Base-by-base conservation (phyloP, 345 rosid species). In the Erysimum cheiranthoides region DNA sequence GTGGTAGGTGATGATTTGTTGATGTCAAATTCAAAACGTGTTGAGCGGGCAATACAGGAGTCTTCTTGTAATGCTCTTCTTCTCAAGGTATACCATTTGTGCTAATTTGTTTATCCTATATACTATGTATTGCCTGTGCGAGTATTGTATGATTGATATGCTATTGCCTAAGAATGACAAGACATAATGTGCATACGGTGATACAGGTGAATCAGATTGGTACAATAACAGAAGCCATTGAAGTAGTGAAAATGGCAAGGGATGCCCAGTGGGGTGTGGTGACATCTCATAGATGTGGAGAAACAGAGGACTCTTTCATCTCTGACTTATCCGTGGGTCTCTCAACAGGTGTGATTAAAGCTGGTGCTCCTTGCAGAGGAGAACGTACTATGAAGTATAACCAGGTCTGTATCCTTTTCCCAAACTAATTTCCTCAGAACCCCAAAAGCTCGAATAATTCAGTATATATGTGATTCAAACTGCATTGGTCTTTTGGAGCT, bases 331-430 rank as follows among this genome's bases (percentile, higher is more conserved):
- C 97, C 31, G 97, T 95, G 58, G 99, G 97, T 68, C 82, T 95
- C 40, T 83, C 87, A 40, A 81, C 94, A 4, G 95, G 92, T 74
- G 93, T 86, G 83, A 89, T 95, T 73, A 92, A 92, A 83, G 88
- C 97, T 54, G 99, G 99, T 67, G 99, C 97, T 82, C 99, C 99
- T 71, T 90, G 93, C 85, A 83, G 99, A 70, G 97, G 99, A 73
- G 99, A 95, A 84, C 85, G 97, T 43, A 71, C 93, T 50, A 90
- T 90, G 57, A 95, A 95, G 77, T 95, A 92, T 85, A 95, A 95
- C 75, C 97, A 95, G 97, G 99, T 95, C 70, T 54, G 61, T 0
- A 30, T 71, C 73, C 46, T 49, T 49, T 77, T 39, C 0, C 2
- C 9, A 59, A 73, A 63, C 25, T 52, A 30, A 47, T 39, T 11